These are phyloP conservation scores for Cladophialophora carrionii DNA, from an alignment of 2,329 filamentous ascomycete species.

Conservation along the genomic window DNA sequence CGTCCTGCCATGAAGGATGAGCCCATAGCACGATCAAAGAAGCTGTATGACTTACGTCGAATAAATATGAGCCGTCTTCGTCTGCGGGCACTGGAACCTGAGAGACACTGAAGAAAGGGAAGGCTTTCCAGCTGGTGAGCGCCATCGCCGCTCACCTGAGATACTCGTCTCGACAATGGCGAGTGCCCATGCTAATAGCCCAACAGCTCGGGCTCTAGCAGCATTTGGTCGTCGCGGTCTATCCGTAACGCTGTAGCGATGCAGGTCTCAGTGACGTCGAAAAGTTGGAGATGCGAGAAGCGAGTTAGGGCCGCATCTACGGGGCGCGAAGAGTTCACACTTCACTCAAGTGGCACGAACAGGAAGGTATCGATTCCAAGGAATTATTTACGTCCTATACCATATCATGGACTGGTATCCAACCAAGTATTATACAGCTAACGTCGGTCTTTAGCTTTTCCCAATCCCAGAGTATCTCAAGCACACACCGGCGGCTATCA, in stretches of 20 bases:
- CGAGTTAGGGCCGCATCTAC: neutral
- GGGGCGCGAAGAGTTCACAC: neutral
- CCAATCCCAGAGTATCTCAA: neutral
- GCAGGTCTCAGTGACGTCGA: constrained; percentile 4
- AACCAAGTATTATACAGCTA: constrained; percentile 15
- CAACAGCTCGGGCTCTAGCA: neutral
- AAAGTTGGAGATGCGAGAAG: constrained; percentile 8
- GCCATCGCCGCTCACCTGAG: constrained; percentile 33
- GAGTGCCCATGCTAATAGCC: constrained; percentile 3
- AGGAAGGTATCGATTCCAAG: neutral
- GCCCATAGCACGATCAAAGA: constrained; percentile 20
- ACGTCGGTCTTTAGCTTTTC: neutral
- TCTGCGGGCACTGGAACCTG: constrained; percentile 75
- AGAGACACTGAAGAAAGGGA: constrained; percentile 98
- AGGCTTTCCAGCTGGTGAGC: constrained; percentile 83
- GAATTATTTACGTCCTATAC: constrained; percentile 14
- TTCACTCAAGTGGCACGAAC: neutral
- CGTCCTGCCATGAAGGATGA: constrained; percentile 58
- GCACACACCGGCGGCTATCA: constrained; percentile 5
- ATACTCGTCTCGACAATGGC: neutral
- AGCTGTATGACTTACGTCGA: constrained; percentile 66
- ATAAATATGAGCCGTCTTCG: constrained; percentile 74
- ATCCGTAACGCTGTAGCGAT: neutral
- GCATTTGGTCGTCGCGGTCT: neutral
- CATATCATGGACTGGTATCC: constrained; percentile 12